Evolutionary conservation across 306 rosid species (phyloP).

Genomic region (Acacia crassicarpa): DNA sequence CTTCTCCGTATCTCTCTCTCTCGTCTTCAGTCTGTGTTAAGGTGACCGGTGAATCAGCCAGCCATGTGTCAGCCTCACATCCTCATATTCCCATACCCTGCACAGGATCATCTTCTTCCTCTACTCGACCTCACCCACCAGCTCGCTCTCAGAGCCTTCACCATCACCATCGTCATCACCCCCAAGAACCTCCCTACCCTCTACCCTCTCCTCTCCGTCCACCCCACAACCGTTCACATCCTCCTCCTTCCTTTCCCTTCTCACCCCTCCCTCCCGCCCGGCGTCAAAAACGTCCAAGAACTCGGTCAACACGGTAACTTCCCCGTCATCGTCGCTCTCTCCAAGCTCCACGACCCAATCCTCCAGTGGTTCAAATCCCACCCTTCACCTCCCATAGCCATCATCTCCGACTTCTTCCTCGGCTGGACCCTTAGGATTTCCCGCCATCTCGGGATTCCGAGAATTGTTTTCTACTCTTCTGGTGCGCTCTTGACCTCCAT

Average conservation of each 20-base stretch:
- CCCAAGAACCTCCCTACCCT: constrained; percentile 48
- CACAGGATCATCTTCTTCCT: constrained; percentile 50
- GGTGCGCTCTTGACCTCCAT: constrained; percentile 26
- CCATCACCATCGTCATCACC: constrained; percentile 47
- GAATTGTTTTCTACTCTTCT: constrained; percentile 13
- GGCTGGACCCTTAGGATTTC: not conserved
- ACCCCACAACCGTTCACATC: constrained; percentile 36
- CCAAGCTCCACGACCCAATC: constrained; percentile 11
- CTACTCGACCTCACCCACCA: constrained; percentile 48
- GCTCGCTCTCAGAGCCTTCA: constrained; percentile 29
- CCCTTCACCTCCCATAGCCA: constrained; percentile 7
- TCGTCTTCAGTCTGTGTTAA: too few relatives aligned
- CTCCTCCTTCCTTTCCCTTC: constrained; percentile 52
- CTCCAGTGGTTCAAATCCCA: constrained; percentile 16
- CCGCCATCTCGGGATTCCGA: not conserved
- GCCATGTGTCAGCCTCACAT: constrained; percentile 36
- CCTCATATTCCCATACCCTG: constrained; percentile 51
- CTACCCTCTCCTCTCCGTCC: constrained; percentile 35
- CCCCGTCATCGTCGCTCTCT: constrained; percentile 6
- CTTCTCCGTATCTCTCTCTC: too few relatives aligned
- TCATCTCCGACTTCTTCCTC: constrained; percentile 26
- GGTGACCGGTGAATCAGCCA: not conserved
- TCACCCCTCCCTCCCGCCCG: constrained; percentile 46
- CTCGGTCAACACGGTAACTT: constrained; percentile 41
- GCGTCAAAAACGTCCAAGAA: constrained; percentile 44